Evolutionary conservation across 371 early-diverging fungal species (phyloP).

Genomic region (Dichotomocladium elegans): DNA sequence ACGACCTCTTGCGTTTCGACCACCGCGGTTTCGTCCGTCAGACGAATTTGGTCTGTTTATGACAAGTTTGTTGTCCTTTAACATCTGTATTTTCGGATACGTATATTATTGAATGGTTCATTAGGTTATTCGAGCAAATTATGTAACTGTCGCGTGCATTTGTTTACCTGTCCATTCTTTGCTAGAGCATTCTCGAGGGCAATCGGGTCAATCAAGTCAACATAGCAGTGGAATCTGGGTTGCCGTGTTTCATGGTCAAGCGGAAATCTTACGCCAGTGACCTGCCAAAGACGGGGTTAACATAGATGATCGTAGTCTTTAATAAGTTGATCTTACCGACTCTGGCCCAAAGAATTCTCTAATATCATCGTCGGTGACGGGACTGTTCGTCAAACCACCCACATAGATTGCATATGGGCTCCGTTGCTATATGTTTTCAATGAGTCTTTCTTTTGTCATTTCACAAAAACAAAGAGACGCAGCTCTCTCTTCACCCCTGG

Average conservation of each 20-base stretch:
- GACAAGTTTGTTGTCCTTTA: slow-evolving; percentile 35
- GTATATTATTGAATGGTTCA: neutral
- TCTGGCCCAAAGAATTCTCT: slow-evolving; percentile 42
- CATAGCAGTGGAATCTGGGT: slow-evolving; percentile 47
- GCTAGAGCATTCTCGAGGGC: slow-evolving; percentile 37
- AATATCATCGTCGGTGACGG: slow-evolving; percentile 44
- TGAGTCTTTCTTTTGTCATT: neutral
- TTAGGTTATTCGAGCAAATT: no score
- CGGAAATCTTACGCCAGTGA: slow-evolving; percentile 40
- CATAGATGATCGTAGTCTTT: no score
- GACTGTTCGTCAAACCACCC: slow-evolving; percentile 34
- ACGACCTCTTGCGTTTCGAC: slow-evolving; percentile 19
- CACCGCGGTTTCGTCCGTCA: slow-evolving; percentile 20
- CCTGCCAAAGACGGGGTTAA: slow-evolving; percentile 5
- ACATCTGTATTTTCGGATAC: slow-evolving; percentile 3
- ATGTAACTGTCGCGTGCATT: neutral
- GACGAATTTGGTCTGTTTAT: slow-evolving; percentile 40
- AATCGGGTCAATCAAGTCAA: slow-evolving; percentile 31
- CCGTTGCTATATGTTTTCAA: slow-evolving; percentile 18
- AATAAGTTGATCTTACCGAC: slow-evolving; percentile 19
- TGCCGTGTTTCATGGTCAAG: slow-evolving; percentile 33
- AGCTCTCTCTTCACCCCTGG: neutral
- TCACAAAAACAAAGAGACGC: neutral
- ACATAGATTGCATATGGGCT: slow-evolving; percentile 38
- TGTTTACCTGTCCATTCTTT: slow-evolving; percentile 32